Evolutionary conservation across 129 eudicot species (phyloP).

Genomic region (Chrysanthemum makinoi): DNA sequence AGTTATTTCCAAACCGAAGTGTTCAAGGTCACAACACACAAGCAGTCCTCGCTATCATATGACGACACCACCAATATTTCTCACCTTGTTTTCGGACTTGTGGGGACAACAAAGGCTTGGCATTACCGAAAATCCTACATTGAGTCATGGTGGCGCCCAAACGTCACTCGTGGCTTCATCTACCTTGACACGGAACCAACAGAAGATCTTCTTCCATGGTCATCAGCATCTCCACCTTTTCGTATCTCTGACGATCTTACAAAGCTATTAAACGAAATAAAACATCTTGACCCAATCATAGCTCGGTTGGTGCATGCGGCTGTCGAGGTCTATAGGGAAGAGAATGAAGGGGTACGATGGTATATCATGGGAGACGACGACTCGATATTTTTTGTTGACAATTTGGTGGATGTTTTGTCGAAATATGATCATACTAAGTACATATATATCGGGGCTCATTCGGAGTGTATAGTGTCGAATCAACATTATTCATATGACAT

Average conservation of each 20-base stretch:
- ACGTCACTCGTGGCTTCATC: constrained; percentile 38
- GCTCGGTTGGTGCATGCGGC: constrained; percentile 27
- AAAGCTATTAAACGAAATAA: constrained; percentile 23
- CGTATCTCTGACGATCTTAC: constrained; percentile 10
- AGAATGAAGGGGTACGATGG: not conserved
- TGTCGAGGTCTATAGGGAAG: not conserved
- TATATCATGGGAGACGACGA: constrained; percentile 13
- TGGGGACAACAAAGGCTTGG: constrained; percentile 40
- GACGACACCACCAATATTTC: constrained; percentile 28
- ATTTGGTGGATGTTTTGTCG: constrained; percentile 5
- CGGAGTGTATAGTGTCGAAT: not conserved
- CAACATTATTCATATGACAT: not conserved
- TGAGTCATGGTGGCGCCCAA: constrained; percentile 31
- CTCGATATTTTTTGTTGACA: not conserved
- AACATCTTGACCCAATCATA: constrained; percentile 30
- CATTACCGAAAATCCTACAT: constrained; percentile 30
- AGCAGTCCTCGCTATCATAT: not conserved
- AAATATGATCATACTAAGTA: constrained; percentile 10
- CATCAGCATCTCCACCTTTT: constrained; percentile 39
- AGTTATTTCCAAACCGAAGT: too few species aligned
- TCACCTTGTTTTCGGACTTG: constrained; percentile 52
- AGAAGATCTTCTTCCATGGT: constrained; percentile 46
- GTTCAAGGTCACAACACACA: not conserved
- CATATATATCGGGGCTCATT: constrained; percentile 1
- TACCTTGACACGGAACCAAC: constrained; percentile 40